Percentiles rank a stretch among this genome's conserved stretches.
These are phyloP conservation scores for Penicillium sp. DNA, from an alignment of 2,329 filamentous ascomycete genomes.

Conservation along the genomic window DNA sequence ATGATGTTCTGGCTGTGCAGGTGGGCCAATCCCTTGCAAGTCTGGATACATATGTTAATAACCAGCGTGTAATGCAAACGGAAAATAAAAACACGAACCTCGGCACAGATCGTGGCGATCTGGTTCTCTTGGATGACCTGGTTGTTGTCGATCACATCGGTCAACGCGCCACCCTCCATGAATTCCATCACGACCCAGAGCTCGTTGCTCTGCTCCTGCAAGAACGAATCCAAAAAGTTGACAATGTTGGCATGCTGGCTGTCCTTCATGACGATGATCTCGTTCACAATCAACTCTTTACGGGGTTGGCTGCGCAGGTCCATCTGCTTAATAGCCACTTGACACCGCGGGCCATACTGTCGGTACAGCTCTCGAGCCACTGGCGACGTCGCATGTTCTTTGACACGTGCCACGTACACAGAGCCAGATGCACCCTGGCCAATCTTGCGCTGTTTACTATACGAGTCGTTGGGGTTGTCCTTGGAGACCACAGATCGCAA, in stretches of 20 bases:
- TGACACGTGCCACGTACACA: constrained; percentile 95
- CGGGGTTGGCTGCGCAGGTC: constrained; percentile 94
- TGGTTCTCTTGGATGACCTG: constrained; percentile 90
- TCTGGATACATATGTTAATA: constrained; percentile 60
- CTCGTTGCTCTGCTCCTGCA: constrained; percentile 90
- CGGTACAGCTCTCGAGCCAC: constrained; percentile 75
- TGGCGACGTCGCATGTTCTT: constrained; percentile 77
- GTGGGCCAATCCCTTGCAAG: constrained; percentile 90
- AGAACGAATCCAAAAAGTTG: constrained; percentile 95
- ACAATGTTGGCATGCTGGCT: constrained; percentile 98
- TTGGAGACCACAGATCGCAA: constrained; percentile 93
- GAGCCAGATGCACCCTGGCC: constrained; percentile 97
- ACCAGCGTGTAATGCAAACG: not conserved
- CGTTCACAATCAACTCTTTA: constrained; percentile 98
- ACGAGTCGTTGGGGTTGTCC: constrained; percentile 89
- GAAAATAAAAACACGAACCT: constrained; percentile 58
- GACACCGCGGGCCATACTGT: constrained; percentile 73
- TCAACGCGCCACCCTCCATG: constrained; percentile 97
- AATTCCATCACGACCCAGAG: constrained; percentile 99
- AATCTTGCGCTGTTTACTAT: constrained; percentile 99
- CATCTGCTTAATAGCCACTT: constrained; percentile 99
- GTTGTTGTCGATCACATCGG: constrained; percentile 99
- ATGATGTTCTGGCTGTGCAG: constrained; percentile 96
- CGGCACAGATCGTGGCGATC: constrained; percentile 93
- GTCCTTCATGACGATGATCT: constrained; percentile 99